Percentiles rank a stretch among this genome's conserved stretches.
phyloP scores from a whole-genome alignment of 768 basidiomycete species.

The Mycena amicta region DNA sequence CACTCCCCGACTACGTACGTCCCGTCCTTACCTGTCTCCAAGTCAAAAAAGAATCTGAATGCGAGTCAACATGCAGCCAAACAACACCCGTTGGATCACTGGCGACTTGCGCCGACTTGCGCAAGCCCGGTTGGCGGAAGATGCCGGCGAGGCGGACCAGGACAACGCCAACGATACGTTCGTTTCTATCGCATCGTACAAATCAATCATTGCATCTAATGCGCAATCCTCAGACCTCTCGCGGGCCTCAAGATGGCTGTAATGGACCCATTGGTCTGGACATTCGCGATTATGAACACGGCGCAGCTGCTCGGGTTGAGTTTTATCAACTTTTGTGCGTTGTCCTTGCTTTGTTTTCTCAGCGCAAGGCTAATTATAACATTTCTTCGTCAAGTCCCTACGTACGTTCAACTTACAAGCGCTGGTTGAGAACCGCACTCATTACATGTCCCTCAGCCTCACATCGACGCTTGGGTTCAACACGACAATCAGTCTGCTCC shows the following conservation, averaged over 20 bases:
- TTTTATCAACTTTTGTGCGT: slow-evolving; percentile 57
- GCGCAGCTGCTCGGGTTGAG: slow-evolving; percentile 57
- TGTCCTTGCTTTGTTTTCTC: neutral
- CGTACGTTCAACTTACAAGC: slow-evolving; percentile 28
- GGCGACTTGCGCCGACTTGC: slow-evolving; percentile 56
- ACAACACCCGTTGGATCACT: slow-evolving; percentile 64
- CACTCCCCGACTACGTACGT: slow-evolving; percentile 63
- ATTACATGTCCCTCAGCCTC: slow-evolving; percentile 40
- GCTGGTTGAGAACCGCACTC: too few relatives aligned
- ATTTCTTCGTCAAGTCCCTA: slow-evolving; percentile 38
- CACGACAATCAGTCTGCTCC: slow-evolving; percentile 59
- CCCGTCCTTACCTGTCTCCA: too few relatives aligned
- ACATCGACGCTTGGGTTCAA: slow-evolving; percentile 62
- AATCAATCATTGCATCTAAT: neutral
- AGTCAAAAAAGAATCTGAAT: neutral
- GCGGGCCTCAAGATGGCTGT: slow-evolving; percentile 58
- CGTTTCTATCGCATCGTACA: slow-evolving; percentile 22
- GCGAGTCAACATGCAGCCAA: slow-evolving; percentile 38
- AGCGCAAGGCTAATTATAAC: too few relatives aligned
- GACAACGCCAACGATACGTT: slow-evolving; percentile 63
- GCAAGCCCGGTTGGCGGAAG: slow-evolving; percentile 66
- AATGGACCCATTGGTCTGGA: slow-evolving; percentile 53
- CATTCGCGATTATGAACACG: slow-evolving; percentile 56
- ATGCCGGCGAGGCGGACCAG: slow-evolving; percentile 66
- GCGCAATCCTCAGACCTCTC: slow-evolving; percentile 42